These are phyloP conservation scores for Diaporthe citrichinensis DNA, from an alignment of 2,329 filamentous ascomycete species.

Conservation along the genomic window DNA sequence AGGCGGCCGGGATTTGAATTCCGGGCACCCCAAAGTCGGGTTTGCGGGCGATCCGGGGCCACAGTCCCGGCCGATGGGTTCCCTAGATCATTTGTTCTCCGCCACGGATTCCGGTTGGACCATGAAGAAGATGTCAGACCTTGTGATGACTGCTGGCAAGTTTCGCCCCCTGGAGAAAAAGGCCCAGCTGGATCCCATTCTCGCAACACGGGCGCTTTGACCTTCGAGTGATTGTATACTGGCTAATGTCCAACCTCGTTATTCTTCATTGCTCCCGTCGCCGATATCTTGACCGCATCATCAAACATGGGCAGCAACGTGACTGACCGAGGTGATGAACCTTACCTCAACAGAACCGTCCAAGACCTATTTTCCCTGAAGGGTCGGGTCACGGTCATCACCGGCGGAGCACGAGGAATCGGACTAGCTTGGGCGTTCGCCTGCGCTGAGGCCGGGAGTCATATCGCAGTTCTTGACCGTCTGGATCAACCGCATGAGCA, in stretches of 20 bases:
- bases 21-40: neutral
- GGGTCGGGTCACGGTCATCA: constrained; percentile 59
- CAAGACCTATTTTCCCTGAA: constrained; percentile 35
- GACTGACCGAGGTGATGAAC: neutral
- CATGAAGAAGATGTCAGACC: neutral
- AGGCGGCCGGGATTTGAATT: neutral
- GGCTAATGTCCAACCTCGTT: neutral
- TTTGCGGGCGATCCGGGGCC: too few species aligned
- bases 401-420: constrained; percentile 65
- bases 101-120: neutral
- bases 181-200: neutral
- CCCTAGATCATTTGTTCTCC: neutral
- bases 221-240: neutral
- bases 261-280: neutral
- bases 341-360: constrained; percentile 24
- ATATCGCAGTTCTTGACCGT: constrained; percentile 62
- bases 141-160: neutral
- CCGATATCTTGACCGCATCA: neutral
- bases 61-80: neutral
- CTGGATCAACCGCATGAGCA: constrained; percentile 25
- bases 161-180: neutral
- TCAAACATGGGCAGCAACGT: constrained; percentile 12
- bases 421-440: constrained; percentile 64
- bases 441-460: constrained; percentile 63
- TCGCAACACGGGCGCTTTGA: neutral